A percentile compares a stretch with the other conserved stretches of the same genome.
Conservation (phyloP, 345 rosid genomes). For the Barbarea vulgaris region DNA sequence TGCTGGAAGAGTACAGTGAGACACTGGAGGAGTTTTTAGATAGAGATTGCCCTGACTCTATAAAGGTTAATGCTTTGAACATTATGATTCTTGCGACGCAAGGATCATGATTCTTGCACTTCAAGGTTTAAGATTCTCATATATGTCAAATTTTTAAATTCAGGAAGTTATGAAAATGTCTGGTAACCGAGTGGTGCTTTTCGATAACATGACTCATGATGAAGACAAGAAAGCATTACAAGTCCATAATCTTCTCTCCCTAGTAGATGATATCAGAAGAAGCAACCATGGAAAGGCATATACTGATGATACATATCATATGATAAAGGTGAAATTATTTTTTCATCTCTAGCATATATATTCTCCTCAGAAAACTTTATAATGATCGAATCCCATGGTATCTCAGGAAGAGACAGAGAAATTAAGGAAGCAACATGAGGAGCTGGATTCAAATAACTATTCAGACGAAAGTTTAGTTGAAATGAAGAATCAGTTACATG, state of each 20-base stretch:
- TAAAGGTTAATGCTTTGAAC: conserved; percentile 48
- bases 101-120: too few relatives aligned
- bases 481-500: background rate
- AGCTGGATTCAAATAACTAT: background rate
- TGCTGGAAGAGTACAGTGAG: conserved; percentile 61
- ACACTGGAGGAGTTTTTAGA: conserved; percentile 64
- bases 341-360: too few relatives aligned
- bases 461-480: background rate
- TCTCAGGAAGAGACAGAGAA: background rate
- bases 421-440: too few relatives aligned
- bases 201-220: conserved; percentile 73
- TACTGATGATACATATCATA: conserved; percentile 19
- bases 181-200: conserved; percentile 55
- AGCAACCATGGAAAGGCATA: conserved; percentile 65
- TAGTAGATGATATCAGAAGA: conserved; percentile 47
- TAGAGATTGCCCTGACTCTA: conserved; percentile 56
- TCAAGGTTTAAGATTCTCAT: background rate
- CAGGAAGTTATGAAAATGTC: conserved; percentile 63
- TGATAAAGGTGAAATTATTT: too few relatives aligned
- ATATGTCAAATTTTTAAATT: background rate
- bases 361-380: too few relatives aligned
- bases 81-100: too few relatives aligned
- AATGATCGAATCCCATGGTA: too few relatives aligned
- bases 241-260: conserved; percentile 57
- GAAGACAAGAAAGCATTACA: conserved; percentile 52